Conservation (phyloP, 1,284 basidiomycete species). For the Papiliotrema nemorosa region DNA sequence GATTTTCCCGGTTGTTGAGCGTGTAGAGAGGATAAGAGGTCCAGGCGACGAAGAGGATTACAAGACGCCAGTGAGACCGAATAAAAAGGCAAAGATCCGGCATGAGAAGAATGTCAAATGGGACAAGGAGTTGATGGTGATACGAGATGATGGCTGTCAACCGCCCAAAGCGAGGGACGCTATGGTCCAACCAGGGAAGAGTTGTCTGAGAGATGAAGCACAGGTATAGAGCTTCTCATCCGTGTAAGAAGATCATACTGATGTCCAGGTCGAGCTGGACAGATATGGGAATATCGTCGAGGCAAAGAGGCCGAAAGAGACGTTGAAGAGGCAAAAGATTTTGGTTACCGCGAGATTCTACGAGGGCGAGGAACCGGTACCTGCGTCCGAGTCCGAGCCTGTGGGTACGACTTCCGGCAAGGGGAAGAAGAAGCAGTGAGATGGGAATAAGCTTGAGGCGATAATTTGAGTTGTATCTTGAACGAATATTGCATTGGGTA, state of each 20-base stretch:
- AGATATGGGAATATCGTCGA: conserved; percentile 68
- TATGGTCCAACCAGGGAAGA: not conserved
- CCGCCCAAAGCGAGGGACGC: not conserved
- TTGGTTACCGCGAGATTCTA: conserved; percentile 77
- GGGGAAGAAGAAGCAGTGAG: not conserved
- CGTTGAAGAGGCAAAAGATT: conserved; percentile 64
- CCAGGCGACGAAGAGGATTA: conserved; percentile 81
- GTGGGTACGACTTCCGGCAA: not conserved
- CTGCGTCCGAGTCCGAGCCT: not conserved
- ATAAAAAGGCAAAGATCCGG: conserved; percentile 33
- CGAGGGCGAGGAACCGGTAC: conserved; percentile 58
- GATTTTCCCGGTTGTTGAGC: conserved; percentile 12
- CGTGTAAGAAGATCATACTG: not conserved
- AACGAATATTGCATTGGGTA: too few species aligned
- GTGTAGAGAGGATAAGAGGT: conserved; percentile 49
- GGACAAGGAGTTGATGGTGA: conserved; percentile 61
- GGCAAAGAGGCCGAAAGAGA: conserved; percentile 59
- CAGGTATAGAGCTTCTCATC: conserved; percentile 3
- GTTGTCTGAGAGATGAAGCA: conserved; percentile 1
- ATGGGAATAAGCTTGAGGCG: too few species aligned
- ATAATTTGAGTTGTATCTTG: too few species aligned
- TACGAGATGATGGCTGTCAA: conserved; percentile 25
- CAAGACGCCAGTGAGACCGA: conserved; percentile 56
- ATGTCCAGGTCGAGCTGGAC: conserved; percentile 63
- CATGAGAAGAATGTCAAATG: conserved; percentile 65